These are phyloP conservation scores for Aspergillus nomiae DNA, from an alignment of 2,329 filamentous ascomycete genomes.

Conservation along the genomic window DNA sequence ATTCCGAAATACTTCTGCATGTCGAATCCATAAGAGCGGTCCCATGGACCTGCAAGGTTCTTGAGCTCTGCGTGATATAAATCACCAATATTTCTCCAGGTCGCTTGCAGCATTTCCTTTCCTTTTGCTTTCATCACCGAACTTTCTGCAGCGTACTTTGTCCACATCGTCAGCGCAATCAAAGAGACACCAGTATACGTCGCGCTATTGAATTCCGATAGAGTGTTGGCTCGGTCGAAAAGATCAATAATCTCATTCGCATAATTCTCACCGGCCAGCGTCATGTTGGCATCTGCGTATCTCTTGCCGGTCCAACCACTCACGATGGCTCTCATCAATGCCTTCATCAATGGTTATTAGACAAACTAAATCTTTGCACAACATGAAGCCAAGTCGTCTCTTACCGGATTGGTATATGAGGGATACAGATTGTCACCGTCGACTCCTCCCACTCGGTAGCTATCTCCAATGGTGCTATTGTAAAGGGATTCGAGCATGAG, in stretches of 20 bases:
- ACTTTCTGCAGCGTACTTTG: slow-evolving; percentile 45
- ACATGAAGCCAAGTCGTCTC: too few relatives aligned
- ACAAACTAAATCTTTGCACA: too few relatives aligned
- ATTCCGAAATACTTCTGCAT: slow-evolving; percentile 65
- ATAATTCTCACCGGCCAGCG: slow-evolving; percentile 52
- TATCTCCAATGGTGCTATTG: slow-evolving; percentile 61
- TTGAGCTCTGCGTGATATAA: slow-evolving; percentile 42
- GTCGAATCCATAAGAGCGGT: slow-evolving; percentile 64
- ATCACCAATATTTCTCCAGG: slow-evolving; percentile 53
- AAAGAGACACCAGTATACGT: slow-evolving; percentile 66
- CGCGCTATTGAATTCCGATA: slow-evolving; percentile 65
- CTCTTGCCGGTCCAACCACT: slow-evolving; percentile 61
- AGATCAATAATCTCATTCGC: slow-evolving; percentile 59
- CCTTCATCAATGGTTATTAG: slow-evolving; percentile 20
- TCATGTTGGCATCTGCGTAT: slow-evolving; percentile 55
- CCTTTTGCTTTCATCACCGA: slow-evolving; percentile 26
- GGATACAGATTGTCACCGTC: slow-evolving; percentile 65
- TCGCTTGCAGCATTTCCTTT: slow-evolving; percentile 57
- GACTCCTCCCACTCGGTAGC: slow-evolving; percentile 62
- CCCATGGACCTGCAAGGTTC: slow-evolving; percentile 67
- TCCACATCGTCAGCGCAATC: slow-evolving; percentile 60
- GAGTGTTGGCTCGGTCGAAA: slow-evolving; percentile 57
- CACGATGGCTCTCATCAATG: slow-evolving; percentile 65
- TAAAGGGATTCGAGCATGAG: slow-evolving; percentile 57
- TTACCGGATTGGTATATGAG: slow-evolving; percentile 35